These are phyloP conservation scores for Kwoniella newhampshirensis DNA, from an alignment of 768 basidiomycete species.

Conservation along the genomic window DNA sequence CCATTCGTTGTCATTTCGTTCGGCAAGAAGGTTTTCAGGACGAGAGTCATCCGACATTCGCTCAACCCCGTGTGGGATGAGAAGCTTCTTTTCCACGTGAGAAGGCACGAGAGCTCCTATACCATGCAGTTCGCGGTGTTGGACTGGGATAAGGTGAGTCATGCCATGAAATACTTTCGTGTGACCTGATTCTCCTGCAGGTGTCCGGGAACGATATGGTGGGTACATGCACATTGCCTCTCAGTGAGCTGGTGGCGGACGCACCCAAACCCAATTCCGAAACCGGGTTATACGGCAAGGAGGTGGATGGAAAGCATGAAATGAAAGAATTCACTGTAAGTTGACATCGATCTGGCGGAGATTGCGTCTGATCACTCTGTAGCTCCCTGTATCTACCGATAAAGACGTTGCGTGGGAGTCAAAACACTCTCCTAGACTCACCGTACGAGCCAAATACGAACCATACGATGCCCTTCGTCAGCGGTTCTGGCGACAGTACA, in stretches of 20 bases:
- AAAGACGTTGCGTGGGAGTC: constrained; percentile 71
- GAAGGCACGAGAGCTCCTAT: constrained; percentile 77
- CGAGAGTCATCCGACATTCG: constrained; percentile 55
- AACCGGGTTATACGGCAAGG: constrained; percentile 61
- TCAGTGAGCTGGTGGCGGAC: constrained; percentile 67
- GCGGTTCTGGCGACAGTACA: constrained; percentile 84
- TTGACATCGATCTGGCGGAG: too few species aligned
- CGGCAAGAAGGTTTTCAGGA: constrained; percentile 94
- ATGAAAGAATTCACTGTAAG: constrained; percentile 68
- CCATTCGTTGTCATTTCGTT: constrained; percentile 95
- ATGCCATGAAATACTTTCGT: not conserved
- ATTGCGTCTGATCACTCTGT: not conserved
- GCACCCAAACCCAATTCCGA: constrained; percentile 65
- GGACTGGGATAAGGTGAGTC: constrained; percentile 84
- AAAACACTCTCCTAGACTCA: constrained; percentile 63
- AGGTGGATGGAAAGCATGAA: constrained; percentile 61
- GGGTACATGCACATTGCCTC: constrained; percentile 71
- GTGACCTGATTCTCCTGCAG: constrained; percentile 8
- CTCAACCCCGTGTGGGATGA: constrained; percentile 90
- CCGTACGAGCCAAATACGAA: constrained; percentile 80
- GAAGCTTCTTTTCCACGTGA: constrained; percentile 91
- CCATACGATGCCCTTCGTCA: constrained; percentile 89
- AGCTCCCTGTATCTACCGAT: constrained; percentile 63
- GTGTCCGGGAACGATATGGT: constrained; percentile 72
- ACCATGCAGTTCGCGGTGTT: constrained; percentile 77